Evolutionary conservation across 177 flowering plant genomes (phyloP).

Genomic region (Vitis hybrid): DNA sequence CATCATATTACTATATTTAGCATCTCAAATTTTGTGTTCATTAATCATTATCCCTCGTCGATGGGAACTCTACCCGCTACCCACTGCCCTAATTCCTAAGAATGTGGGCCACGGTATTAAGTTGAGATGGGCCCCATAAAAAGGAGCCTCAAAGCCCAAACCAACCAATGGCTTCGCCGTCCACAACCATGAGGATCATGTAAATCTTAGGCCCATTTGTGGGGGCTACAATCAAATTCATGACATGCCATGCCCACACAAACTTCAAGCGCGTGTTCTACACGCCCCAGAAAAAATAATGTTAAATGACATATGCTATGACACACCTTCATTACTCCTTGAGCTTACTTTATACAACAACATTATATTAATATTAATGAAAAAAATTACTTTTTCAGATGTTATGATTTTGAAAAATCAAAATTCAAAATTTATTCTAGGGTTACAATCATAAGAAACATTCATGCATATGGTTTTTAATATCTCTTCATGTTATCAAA

Average conservation of each 20-base stretch:
- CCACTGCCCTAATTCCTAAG: background rate
- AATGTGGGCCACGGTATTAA: background rate
- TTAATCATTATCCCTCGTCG: conserved; percentile 5
- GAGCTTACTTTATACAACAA: conserved; percentile 11
- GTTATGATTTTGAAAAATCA: too few relatives aligned
- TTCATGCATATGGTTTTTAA: too few relatives aligned
- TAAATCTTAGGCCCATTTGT: conserved; percentile 9
- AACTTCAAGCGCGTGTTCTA: background rate
- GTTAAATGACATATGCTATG: background rate
- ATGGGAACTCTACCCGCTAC: conserved; percentile 8
- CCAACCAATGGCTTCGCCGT: conserved; percentile 13
- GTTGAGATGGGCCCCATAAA: conserved; percentile 12
- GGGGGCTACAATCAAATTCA: conserved; percentile 1
- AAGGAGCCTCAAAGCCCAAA: conserved; percentile 11
- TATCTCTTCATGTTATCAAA: too few relatives aligned
- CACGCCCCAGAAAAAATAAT: background rate
- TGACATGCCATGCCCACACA: background rate
- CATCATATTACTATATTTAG: conserved; percentile 10
- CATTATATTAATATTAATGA: background rate
- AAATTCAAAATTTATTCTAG: too few relatives aligned
- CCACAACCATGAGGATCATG: background rate
- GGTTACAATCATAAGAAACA: too few relatives aligned
- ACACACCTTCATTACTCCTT: background rate
- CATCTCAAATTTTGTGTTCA: background rate
- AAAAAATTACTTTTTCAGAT: too few relatives aligned